Evolutionary conservation across 331 rosid species (phyloP), one percentile per base, ranked within the genome.

Genomic region (Acacia pycnantha): DNA sequence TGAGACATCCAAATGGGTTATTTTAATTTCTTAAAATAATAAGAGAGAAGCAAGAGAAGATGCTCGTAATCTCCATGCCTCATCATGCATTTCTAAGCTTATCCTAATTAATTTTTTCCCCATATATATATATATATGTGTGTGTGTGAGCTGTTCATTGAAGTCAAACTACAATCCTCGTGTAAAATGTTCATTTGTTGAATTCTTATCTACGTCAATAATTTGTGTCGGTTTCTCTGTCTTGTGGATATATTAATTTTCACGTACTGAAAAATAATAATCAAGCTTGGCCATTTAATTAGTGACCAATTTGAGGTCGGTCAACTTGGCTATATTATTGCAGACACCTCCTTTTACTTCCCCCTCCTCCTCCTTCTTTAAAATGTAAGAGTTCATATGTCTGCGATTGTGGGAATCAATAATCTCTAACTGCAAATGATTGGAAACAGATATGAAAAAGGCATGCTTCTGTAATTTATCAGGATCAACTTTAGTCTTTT

Each of bases 161-260:
- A 88, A 93, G 97, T 91, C 96, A 93, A 91, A 91, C 86, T 76
- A 88, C 84, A 85, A 86, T 88, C 15, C 50, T 82, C 50, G 80
- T 77, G 73, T 81, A 81, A 16, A 79, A 78, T 80, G 79, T 80
- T 75, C 78, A 62, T 74, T 77, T 43, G 61, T 86, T 56, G 68
- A 68, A 79, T 75, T 69, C 64, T 74, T 72, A 50, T 79, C 58
- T 56, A 73, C 82, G 79, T 78, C 77, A 88, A 72, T 83, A 77
- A 76, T 87, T 48, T 79, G 69, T 87, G 93, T 85, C 84, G 86
- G 87, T 91, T 84, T 84, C 85, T 88, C 86, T 89, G 90, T 88
- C 82, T 61, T 82, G 75, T 84, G 46, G 64, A 77, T 74, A 65
- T 65, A 65, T 31, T 21, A 53, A 85, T 80, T 59, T 24, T 78